Percentiles rank a stretch among this genome's conserved stretches.
phyloP scores from a whole-genome alignment of 768 basidiomycete species.

The Sutorius australiensis region DNA sequence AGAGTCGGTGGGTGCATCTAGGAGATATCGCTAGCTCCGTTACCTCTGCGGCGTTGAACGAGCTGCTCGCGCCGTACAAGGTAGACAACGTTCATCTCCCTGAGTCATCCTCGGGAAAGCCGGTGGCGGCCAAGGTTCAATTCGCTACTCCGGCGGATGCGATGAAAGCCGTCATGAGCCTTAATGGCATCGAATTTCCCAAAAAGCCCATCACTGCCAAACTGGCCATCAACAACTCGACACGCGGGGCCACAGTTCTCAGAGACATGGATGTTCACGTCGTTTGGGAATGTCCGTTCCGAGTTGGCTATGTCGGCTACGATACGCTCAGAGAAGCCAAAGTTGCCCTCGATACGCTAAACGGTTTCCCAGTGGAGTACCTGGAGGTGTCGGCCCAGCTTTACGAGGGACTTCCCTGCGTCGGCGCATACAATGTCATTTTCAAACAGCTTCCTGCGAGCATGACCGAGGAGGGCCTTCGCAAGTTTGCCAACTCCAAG shows the following conservation, averaged over 20 bases:
- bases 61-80: slow-evolving; percentile 41
- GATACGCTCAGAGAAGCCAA: slow-evolving; percentile 44
- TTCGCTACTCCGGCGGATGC: slow-evolving; percentile 50
- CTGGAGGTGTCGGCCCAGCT: slow-evolving; percentile 44
- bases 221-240: slow-evolving; percentile 40
- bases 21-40: slow-evolving; percentile 44
- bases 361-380: slow-evolving; percentile 35
- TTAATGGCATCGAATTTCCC: slow-evolving; percentile 46
- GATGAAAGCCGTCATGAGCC: slow-evolving; percentile 43
- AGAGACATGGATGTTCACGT: slow-evolving; percentile 55
- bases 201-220: slow-evolving; percentile 42
- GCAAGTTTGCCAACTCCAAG: slow-evolving; percentile 43
- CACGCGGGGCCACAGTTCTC: slow-evolving; percentile 36
- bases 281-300: slow-evolving; percentile 55
- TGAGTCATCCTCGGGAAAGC: slow-evolving; percentile 15
- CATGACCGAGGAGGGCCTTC: slow-evolving; percentile 39
- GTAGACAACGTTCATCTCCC: slow-evolving; percentile 39
- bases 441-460: slow-evolving; percentile 52
- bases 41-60: slow-evolving; percentile 32
- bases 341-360: slow-evolving; percentile 44
- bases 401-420: slow-evolving; percentile 55
- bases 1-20: slow-evolving; percentile 59
- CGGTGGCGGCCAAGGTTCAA: slow-evolving; percentile 39
- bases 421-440: slow-evolving; percentile 58
- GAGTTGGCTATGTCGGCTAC: slow-evolving; percentile 64